Evolutionary conservation across 2,329 filamentous ascomycete genomes (phyloP), one percentile per base, ranked within the genome.

Genomic region (Nigrospora sphaerica): DNA sequence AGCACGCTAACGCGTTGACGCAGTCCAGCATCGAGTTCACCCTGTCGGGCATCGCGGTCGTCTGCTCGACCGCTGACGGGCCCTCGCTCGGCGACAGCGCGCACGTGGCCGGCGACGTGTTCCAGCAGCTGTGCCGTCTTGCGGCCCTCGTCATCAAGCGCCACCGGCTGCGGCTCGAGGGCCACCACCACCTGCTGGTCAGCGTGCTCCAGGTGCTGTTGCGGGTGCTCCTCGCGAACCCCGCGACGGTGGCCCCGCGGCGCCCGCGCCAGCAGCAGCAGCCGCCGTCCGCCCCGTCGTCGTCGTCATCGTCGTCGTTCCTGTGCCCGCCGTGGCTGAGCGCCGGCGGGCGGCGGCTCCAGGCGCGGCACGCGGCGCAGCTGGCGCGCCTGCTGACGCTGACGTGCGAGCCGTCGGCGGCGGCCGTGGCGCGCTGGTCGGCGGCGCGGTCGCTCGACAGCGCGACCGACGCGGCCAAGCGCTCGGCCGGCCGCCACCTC

Each of bases 401-500:
- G 17, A 68, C 81, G 31, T 81, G 78, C 55, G 77, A 83, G 56
- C 80, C 77, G 2, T 77, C 73, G 23, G 74, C 72, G 1, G 76
- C 75, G 0, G 73, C 77, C 4, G 77, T 82, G 18, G 72, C 74
- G 3, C 70, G 72, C 7, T 53, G 56, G 13, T 51, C 52, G 6
- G 48, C 46, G 7, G 60, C 63, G 2, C 68, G 55, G 42, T 58
- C 65, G 14, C 70, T 85, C 23, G 77, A 80, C 56, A 82, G 80
- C 19, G 79, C 78, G 2, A 79, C 74, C 2, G 79, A 81, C 52
- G 73, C 71, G 31, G 80, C 80, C 17, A 83, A 81, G 64, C 72
- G 78, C 14, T 77, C 75, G 7, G 79, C 79, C 1, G 79, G 79
- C 5, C 71, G 77, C 51, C 72, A 82, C 62, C 82, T 85, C 75